Conservation (phyloP, 129 eudicot genomes). For the Centrapalus pauciflorus region DNA sequence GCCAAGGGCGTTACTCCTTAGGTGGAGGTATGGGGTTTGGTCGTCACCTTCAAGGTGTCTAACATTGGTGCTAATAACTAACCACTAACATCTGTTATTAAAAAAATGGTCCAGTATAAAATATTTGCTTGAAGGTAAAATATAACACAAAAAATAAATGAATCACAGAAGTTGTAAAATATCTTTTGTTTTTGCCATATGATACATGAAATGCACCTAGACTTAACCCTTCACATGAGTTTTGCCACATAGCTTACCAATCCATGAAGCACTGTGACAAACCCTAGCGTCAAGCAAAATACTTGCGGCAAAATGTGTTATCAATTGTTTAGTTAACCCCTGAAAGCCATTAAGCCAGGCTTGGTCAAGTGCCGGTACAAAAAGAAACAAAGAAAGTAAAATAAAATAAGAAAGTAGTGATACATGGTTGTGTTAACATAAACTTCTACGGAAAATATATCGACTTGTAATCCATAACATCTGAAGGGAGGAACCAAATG, state of each 20-base stretch:
- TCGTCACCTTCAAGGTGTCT: no score
- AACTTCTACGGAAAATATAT: not conserved
- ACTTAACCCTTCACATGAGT: not conserved
- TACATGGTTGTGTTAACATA: not conserved
- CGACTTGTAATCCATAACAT: not conserved
- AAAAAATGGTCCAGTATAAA: no score
- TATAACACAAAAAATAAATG: no score
- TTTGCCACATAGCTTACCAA: not conserved
- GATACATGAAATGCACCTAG: not conserved
- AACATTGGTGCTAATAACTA: no score
- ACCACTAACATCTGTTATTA: no score
- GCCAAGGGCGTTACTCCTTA: no score
- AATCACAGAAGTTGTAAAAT: no score
- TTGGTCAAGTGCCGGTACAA: not conserved
- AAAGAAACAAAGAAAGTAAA: not conserved
- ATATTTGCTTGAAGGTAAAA: no score
- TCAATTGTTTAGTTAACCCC: not conserved
- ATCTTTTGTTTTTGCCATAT: not conserved
- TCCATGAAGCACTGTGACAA: not conserved
- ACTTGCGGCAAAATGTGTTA: not conserved
- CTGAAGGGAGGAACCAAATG: slow-evolving; percentile 6
- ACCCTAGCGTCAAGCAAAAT: no score
- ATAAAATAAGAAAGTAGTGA: not conserved
- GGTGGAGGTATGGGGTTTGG: no score
- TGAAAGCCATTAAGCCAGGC: not conserved